A percentile compares a stretch with the other conserved stretches of the same genome.
Evolutionary conservation across 2,329 filamentous ascomycete species (phyloP).

Genomic region (Claviceps sp.): DNA sequence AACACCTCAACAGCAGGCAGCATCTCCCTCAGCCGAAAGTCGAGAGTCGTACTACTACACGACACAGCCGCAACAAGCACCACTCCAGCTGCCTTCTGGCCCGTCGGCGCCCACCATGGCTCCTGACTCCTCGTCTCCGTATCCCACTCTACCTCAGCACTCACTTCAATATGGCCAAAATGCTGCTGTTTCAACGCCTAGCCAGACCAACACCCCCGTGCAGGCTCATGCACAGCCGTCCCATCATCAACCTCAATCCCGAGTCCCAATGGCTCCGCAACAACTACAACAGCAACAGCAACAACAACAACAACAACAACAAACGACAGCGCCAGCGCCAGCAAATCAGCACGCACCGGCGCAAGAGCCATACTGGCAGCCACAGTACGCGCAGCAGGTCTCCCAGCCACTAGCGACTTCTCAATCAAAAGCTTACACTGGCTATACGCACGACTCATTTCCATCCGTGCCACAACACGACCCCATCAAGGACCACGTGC

Average conservation of each 20-base stretch:
- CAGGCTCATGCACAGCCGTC: constrained; percentile 16
- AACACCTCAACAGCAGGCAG: constrained; percentile 16
- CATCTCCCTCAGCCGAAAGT: constrained; percentile 30
- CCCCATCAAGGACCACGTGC: constrained; percentile 30
- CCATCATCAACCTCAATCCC: constrained; percentile 16
- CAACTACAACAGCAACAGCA: constrained; percentile 12
- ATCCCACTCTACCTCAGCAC: constrained; percentile 36
- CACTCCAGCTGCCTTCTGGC: constrained; percentile 18
- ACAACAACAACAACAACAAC: constrained; percentile 16
- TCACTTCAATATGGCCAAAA: constrained; percentile 30
- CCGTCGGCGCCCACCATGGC: constrained; percentile 25
- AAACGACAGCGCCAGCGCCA: constrained; percentile 6
- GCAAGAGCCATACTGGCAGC: constrained; percentile 20
- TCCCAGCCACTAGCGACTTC: constrained; percentile 20
- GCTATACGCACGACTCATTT: constrained; percentile 48
- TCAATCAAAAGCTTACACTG: constrained; percentile 30
- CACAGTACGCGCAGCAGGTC: constrained; percentile 17
- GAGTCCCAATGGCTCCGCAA: constrained; percentile 15
- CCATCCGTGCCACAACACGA: constrained; percentile 43
- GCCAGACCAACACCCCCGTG: constrained; percentile 20
- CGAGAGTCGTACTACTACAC: constrained; percentile 47
- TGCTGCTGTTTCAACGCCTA: constrained; percentile 25
- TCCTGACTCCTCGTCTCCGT: constrained; percentile 34
- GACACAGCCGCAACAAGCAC: constrained; percentile 17
- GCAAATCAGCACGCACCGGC: constrained; percentile 17